A percentile compares a stretch with the other conserved stretches of the same genome.
These are phyloP conservation scores for Leishmania guyanensis DNA, from an alignment of 208 protist species.

Conservation along the genomic window DNA sequence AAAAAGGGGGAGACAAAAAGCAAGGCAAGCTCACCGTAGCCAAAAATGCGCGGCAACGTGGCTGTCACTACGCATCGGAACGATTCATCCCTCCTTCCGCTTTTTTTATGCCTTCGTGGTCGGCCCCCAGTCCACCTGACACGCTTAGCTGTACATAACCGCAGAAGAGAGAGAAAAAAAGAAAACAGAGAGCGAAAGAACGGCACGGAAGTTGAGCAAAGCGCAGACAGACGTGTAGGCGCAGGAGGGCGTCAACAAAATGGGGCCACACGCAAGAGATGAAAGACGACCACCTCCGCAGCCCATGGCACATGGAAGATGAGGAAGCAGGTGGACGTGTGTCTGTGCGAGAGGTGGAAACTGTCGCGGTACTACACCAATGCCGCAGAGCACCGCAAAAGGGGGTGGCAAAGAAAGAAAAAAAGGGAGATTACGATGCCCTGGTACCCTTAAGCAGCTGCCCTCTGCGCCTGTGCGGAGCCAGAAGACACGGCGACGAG, in stretches of 20 bases:
- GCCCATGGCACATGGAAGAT: neutral
- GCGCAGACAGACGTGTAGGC: neutral
- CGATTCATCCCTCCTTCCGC: neutral
- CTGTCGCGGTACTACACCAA: neutral
- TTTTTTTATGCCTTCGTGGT: neutral
- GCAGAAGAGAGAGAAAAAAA: neutral
- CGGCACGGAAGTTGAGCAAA: too few species aligned
- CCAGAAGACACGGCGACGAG: constrained; percentile 72
- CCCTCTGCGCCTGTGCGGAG: neutral
- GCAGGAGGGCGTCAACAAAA: neutral
- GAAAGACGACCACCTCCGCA: neutral
- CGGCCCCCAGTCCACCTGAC: neutral
- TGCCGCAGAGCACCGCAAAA: neutral
- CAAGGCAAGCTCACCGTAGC: neutral
- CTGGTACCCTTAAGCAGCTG: constrained; percentile 3
- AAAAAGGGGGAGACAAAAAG: neutral
- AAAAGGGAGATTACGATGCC: neutral
- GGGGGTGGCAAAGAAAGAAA: neutral
- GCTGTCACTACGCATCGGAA: neutral
- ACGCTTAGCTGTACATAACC: neutral
- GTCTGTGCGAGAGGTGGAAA: neutral
- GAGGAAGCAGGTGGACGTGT: neutral
- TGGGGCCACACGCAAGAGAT: neutral
- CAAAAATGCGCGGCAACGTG: neutral
- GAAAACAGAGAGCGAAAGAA: neutral